These are phyloP conservation scores for Aspergillus quadricinctus DNA, from an alignment of 2,329 filamentous ascomycete species.

Conservation along the genomic window DNA sequence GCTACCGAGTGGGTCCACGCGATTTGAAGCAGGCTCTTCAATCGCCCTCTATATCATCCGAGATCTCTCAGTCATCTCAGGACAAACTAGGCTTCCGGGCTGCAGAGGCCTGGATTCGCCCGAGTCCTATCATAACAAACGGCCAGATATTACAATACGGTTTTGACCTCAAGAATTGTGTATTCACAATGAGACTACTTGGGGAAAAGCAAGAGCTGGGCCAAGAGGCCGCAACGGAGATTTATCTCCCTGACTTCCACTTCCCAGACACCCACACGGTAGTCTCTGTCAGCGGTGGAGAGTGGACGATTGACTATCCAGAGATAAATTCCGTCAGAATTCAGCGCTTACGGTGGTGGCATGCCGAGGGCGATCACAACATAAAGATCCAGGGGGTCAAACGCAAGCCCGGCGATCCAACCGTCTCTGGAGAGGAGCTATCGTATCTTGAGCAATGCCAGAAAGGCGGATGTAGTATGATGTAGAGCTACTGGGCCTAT, in stretches of 20 bases:
- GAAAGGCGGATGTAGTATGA: constrained; percentile 46
- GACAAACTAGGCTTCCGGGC: constrained; percentile 74
- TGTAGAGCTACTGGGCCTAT: constrained; percentile 34
- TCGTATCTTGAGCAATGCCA: constrained; percentile 68
- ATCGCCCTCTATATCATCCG: constrained; percentile 53
- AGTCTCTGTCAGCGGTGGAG: constrained; percentile 76
- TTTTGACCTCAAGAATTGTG: constrained; percentile 77
- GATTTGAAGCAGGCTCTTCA: constrained; percentile 71
- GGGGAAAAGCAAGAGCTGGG: constrained; percentile 54
- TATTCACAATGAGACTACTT: constrained; percentile 67
- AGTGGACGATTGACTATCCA: constrained; percentile 78
- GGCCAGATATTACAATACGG: constrained; percentile 67
- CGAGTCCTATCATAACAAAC: constrained; percentile 70
- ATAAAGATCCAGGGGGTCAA: constrained; percentile 72
- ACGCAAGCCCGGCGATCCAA: constrained; percentile 46
- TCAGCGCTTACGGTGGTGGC: constrained; percentile 88
- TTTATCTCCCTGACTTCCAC: constrained; percentile 88
- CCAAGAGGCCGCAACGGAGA: constrained; percentile 67
- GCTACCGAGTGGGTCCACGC: constrained; percentile 60
- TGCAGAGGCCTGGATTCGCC: constrained; percentile 87
- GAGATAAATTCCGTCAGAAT: constrained; percentile 65
- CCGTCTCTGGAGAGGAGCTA: constrained; percentile 63
- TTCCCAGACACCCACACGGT: constrained; percentile 71
- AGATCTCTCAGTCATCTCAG: constrained; percentile 52
- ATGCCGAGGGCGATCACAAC: constrained; percentile 76